Percentiles rank a stretch among this genome's conserved stretches.
Conservation (phyloP, 2,329 filamentous ascomycete species). For the Clonostachys rhizophaga region DNA sequence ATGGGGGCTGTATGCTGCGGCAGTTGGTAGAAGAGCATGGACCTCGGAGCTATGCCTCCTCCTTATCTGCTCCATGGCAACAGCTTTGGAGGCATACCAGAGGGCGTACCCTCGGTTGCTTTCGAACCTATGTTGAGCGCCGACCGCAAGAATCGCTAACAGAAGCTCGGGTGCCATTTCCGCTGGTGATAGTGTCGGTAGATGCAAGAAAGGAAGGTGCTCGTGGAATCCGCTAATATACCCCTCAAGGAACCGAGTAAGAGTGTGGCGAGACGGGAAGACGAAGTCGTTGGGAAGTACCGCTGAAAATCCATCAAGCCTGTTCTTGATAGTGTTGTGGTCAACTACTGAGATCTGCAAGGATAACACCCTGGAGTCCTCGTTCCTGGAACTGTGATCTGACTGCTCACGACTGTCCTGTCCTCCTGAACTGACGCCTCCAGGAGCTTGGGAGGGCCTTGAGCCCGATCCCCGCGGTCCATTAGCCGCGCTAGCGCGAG, state of each 20-base stretch:
- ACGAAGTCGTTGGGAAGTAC: conserved; percentile 59
- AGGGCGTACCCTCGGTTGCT: conserved; percentile 52
- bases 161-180: conserved; percentile 65
- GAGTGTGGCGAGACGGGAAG: conserved; percentile 63
- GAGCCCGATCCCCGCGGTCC: conserved; percentile 22
- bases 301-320: conserved; percentile 56
- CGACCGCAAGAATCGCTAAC: conserved; percentile 62
- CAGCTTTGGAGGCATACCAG: conserved; percentile 56
- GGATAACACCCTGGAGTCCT: conserved; percentile 25
- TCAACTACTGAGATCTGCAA: conserved; percentile 50
- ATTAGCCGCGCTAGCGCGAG: conserved; percentile 19
- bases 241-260: conserved; percentile 65
- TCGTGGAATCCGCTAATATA: conserved; percentile 65
- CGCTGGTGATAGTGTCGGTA: conserved; percentile 59
- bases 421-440: conserved; percentile 38
- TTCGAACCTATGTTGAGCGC: conserved; percentile 62
- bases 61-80: conserved; percentile 54
- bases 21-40: conserved; percentile 49
- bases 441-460: not conserved
- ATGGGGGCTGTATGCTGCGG: conserved; percentile 54
- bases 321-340: conserved; percentile 49
- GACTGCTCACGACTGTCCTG: conserved; percentile 41
- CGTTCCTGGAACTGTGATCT: conserved; percentile 13
- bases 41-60: conserved; percentile 52
- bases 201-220: conserved; percentile 56